Base-by-base conservation (phyloP, 2,329 filamentous ascomycete species). In the Pseudogymnoascus sp. region DNA sequence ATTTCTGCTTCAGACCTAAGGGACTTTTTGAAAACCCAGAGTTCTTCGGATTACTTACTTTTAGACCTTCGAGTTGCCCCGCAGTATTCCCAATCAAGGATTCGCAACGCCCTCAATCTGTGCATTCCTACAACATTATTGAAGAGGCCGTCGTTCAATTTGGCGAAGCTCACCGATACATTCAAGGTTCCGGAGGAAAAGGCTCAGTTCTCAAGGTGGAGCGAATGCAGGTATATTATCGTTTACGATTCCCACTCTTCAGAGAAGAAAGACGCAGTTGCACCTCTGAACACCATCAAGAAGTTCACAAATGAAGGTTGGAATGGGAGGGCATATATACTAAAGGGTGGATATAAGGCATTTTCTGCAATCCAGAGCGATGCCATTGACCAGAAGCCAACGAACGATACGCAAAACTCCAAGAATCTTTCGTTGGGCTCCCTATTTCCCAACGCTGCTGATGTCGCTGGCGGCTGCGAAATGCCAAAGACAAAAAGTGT, bases 111-210 rank as follows among this genome's bases (percentile, higher is more conserved):
- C 0, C 77, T 99, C 34, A 97, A 96, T 72, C 79, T 99, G 4
- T 97, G 95, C 72, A 96, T 97, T 65, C 95, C 95, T 0, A 97
- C 95, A 0, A 97, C 93, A 0, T 78, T 99, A 12, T 77, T 99
- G 16, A 97, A 97, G 75, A 83, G 95, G 60, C 88, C 91, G 0
- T 96, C 92, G 0, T 97, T 96, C 75, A 93, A 93, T 69, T 84
- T 96, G 11, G 82, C 92, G 66, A 97, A 96, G 72, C 79, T 99
- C 34, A 86, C 90, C 68, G 89, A 93, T 65, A 97, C 91, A 0
- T 96, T 99, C 72, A 88, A 90, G 65, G 84, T 83, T 12, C 84
- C 88, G 5, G 76, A 80, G 1, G 88, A 93, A 64, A 87, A 88
- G 67, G 80, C 80, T 8, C 88, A 82, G 64, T 97, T 99, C 70